Base-by-base conservation (phyloP, 192 early-diverging fungal genomes). In the Coemansia sp. region DNA sequence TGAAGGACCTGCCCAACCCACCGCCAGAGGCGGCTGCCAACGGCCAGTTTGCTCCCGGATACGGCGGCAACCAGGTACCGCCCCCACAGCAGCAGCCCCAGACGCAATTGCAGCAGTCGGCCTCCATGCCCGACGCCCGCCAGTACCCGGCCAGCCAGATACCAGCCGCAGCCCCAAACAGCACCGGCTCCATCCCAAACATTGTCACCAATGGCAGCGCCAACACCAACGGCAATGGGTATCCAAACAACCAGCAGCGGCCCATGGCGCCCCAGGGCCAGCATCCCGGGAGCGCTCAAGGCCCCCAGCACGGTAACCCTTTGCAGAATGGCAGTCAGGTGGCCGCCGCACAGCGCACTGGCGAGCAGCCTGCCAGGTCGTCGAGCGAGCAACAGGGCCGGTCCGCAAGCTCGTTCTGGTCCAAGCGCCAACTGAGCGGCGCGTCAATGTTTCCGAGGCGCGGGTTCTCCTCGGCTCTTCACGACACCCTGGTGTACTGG, bases 391-490 rank as follows among this genome's bases (percentile, higher is more conserved):
- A n/a, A n/a, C n/a, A n/a, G n/a, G n/a, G n/a, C n/a, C n/a, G n/a
- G n/a, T n/a, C n/a, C n/a, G 29, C 41, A 3, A 18, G 14, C 19
- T 73, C 70, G 32, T 73, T 73, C 46, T 73, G 70, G 70, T 66
- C 70, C 3, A 57, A 48, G 43, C 53, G 63, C 49, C 33, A 25
- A 9, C 47, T 73, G 14, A 40, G 29, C 18, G 70, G 70, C 24
- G 26, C 35, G n/a, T 7, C 55, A 17, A 41, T 64, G 54, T 78
- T 78, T 26, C 76, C 76, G n/a, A 61, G 76, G 9, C 59, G 65
- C 35, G 76, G 70, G 17, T 78, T 73, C 53, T 72, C 76, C 5
- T 46, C 65, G 1, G 65, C 76, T 3, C 60, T 67, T 32, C 57
- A 73, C 44, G 65, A 56, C 26, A 50, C 60, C 24, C 51, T 62